phyloP scores from a whole-genome alignment of 345 rosid genomes.

The Alliaria petiolata region DNA sequence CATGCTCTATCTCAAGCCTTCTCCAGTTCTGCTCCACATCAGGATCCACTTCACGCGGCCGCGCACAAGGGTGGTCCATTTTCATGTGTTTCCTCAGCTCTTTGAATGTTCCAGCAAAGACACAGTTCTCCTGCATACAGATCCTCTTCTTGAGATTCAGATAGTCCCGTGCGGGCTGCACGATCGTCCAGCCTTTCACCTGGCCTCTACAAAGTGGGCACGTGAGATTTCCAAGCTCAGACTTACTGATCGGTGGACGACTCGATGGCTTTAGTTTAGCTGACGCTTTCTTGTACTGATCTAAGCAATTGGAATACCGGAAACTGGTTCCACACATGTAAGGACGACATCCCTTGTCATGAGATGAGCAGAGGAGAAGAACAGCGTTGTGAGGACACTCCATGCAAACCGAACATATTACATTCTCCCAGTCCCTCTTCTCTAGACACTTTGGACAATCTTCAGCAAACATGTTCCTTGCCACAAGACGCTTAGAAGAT shows the following conservation, averaged over 20 bases:
- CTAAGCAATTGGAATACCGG: slow-evolving; percentile 91
- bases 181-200: slow-evolving; percentile 97
- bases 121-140: slow-evolving; percentile 93
- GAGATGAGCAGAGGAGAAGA: slow-evolving; percentile 94
- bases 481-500: slow-evolving; percentile 31
- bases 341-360: slow-evolving; percentile 96
- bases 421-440: slow-evolving; percentile 82
- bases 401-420: slow-evolving; percentile 92
- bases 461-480: slow-evolving; percentile 36
- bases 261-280: slow-evolving; percentile 48
- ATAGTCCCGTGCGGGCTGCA: slow-evolving; percentile 76
- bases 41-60: slow-evolving; percentile 86
- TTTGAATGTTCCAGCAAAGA: slow-evolving; percentile 67
- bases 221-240: slow-evolving; percentile 58
- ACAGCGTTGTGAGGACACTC: slow-evolving; percentile 97
- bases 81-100: slow-evolving; percentile 95
- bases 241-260: slow-evolving; percentile 41
- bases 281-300: slow-evolving; percentile 84
- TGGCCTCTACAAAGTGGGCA: slow-evolving; percentile 98
- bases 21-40: slow-evolving; percentile 81
- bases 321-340: slow-evolving; percentile 99
- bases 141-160: slow-evolving; percentile 71
- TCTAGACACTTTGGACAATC: slow-evolving; percentile 52
- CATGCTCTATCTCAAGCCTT: slow-evolving; percentile 71
- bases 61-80: slow-evolving; percentile 67